A percentile compares a stretch with the other conserved stretches of the same genome.
These are phyloP conservation scores for Leucocoprinus birnbaumii DNA, from an alignment of 768 basidiomycete species.

Conservation along the genomic window DNA sequence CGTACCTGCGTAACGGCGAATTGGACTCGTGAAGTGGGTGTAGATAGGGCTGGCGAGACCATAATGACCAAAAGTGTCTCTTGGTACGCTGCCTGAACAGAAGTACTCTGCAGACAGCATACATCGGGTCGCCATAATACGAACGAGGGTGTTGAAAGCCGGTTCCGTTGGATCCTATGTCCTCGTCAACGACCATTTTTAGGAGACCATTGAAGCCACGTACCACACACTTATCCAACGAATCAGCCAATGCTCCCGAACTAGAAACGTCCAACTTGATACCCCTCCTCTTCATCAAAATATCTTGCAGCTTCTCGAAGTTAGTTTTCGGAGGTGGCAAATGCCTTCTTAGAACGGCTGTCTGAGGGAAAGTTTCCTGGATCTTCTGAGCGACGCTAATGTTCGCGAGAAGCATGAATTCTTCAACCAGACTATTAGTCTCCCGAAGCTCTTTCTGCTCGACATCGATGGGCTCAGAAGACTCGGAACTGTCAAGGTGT, in stretches of 20 bases:
- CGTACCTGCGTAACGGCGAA: conserved; percentile 90
- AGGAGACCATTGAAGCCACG: conserved; percentile 22
- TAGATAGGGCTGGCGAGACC: conserved; percentile 97
- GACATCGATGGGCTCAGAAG: conserved; percentile 94
- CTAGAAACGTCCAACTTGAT: conserved; percentile 85
- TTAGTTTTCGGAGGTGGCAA: conserved; percentile 88
- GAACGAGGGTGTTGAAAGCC: conserved; percentile 94
- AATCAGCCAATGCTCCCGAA: conserved; percentile 85
- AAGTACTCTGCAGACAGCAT: conserved; percentile 99
- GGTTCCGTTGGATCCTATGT: conserved; percentile 76
- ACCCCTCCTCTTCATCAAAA: conserved; percentile 81
- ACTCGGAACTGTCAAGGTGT: conserved; percentile 89
- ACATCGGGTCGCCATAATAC: conserved; percentile 98
- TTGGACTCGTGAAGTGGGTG: conserved; percentile 98
- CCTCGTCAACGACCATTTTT: neutral
- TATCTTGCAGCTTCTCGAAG: conserved; percentile 94
- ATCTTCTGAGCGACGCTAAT: conserved; percentile 91
- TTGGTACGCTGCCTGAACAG: conserved; percentile 89
- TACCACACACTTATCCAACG: conserved; percentile 85
- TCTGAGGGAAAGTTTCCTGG: conserved; percentile 93
- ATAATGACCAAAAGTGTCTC: conserved; percentile 94
- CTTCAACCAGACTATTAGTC: conserved; percentile 96
- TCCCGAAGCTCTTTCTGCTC: conserved; percentile 91
- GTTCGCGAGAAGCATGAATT: conserved; percentile 98
- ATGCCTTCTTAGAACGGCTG: conserved; percentile 90